These are phyloP conservation scores for Setomelanomma holmii DNA, from an alignment of 2,329 filamentous ascomycete genomes.

Conservation along the genomic window DNA sequence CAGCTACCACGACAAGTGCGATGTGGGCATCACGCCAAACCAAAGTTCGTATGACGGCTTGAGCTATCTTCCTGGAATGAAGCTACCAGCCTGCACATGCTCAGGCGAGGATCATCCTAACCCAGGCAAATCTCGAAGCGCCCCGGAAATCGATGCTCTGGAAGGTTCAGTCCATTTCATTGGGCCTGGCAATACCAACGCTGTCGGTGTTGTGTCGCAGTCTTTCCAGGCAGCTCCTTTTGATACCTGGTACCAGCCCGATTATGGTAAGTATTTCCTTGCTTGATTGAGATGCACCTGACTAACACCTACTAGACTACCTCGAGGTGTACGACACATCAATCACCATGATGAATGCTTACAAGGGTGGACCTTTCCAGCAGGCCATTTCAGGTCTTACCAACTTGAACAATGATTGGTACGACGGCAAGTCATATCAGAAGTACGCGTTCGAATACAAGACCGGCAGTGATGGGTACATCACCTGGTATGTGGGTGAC, in stretches of 20 bases:
- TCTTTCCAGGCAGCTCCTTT: conserved; percentile 73
- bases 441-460: conserved; percentile 65
- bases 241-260: conserved; percentile 72
- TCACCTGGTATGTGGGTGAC: conserved; percentile 73
- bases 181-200: conserved; percentile 57
- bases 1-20: conserved; percentile 72
- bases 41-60: conserved; percentile 73
- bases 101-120: conserved; percentile 68
- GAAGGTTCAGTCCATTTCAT: conserved; percentile 69
- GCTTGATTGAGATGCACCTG: not conserved
- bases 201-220: conserved; percentile 69
- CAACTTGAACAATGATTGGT: conserved; percentile 65
- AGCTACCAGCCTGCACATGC: conserved; percentile 73
- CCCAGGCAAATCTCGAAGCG: conserved; percentile 69
- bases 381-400: conserved; percentile 63
- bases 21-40: conserved; percentile 74
- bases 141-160: conserved; percentile 75
- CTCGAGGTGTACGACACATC: conserved; percentile 68
- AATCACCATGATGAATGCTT: conserved; percentile 61
- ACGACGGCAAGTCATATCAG: conserved; percentile 61
- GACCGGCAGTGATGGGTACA: conserved; percentile 64
- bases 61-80: conserved; percentile 73
- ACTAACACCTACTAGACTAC: conserved; percentile 57
- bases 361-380: conserved; percentile 63
- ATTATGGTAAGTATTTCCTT: conserved; percentile 49